Evolutionary conservation across 2,329 filamentous ascomycete species (phyloP), one percentile per base, ranked within the genome.

Genomic region (Exserohilum rostratum): DNA sequence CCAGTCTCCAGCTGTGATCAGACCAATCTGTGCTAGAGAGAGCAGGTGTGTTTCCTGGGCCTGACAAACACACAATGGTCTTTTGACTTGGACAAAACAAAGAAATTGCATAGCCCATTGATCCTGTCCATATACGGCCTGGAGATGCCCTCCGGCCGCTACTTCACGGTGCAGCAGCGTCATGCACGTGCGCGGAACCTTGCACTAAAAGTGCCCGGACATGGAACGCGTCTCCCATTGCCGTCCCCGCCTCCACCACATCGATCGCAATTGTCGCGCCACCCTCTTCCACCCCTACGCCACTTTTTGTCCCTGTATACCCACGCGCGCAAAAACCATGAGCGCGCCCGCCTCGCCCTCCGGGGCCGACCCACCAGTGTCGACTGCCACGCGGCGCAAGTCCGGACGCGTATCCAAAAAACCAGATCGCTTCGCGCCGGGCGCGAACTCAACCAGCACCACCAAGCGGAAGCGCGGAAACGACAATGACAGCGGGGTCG

Each of bases 391-490:
- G 52, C 73, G 75, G 58, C 75, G 75, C 61, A 74, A 71, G 49
- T 77, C 75, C 30, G 75, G 74, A 72, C 74, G 75, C 70, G 75
- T 77, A 53, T 66, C 68, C 48, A 72, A 68, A 50, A 74, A 71
- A 57, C 73, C 74, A 40, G 64, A 74, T 53, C 66, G 62, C 46
- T 70, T 72, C 60, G 62, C 68, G 37, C 65, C 69, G 4, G 64
- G 60, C 34, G 58, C 69, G 20, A 72, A 65, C 44, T 70, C 72
- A 9, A 58, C 65, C 6, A 62, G 60, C 25, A 71, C 66, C 53
- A 49, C 69, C 34, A 76, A 76, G 62, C 69, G 75, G 17, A 76
- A 76, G 61, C 74, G 73, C 47, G 61, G 58, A 48, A 63, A 62
- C 37, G 63, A 71, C 6, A 56, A 66, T 20, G 70, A 70, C 17